phyloP scores from a whole-genome alignment of 176 grass and related monocot species.

The Oryza longistaminata region DNA sequence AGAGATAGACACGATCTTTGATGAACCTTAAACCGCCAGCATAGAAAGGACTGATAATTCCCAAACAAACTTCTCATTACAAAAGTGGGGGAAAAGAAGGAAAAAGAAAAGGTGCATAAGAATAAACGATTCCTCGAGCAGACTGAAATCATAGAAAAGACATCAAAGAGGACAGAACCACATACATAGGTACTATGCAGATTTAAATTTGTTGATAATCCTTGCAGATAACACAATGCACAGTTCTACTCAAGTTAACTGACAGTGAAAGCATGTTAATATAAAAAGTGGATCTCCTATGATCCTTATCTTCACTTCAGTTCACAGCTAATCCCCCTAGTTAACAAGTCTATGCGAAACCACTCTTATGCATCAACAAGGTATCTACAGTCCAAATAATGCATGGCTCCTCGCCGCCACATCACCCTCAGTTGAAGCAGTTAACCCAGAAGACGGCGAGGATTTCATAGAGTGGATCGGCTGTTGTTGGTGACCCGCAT shows the following conservation, averaged over 20 bases:
- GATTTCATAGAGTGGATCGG: not conserved
- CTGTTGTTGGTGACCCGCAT: not conserved
- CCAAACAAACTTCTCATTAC: not conserved
- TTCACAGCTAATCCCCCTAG: not conserved
- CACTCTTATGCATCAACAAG: not conserved
- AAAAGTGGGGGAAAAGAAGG: not conserved
- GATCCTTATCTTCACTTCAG: not conserved
- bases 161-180: not conserved
- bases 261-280: conserved; percentile 23
- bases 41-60: not conserved
- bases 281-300: conserved; percentile 18
- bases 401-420: not conserved
- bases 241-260: not conserved
- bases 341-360: conserved; percentile 3
- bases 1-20: not conserved
- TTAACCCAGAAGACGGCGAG: not conserved
- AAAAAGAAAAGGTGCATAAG: not conserved
- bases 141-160: not conserved
- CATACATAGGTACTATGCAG: not conserved
- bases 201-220: not conserved
- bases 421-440: conserved; percentile 18
- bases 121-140: not conserved
- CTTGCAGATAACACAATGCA: not conserved
- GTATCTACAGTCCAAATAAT: conserved; percentile 38
- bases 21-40: too few species aligned